These are phyloP conservation scores for Zhuliangozyma parablackwelliae DNA, from an alignment of 1,139 yeast species.

Conservation along the genomic window DNA sequence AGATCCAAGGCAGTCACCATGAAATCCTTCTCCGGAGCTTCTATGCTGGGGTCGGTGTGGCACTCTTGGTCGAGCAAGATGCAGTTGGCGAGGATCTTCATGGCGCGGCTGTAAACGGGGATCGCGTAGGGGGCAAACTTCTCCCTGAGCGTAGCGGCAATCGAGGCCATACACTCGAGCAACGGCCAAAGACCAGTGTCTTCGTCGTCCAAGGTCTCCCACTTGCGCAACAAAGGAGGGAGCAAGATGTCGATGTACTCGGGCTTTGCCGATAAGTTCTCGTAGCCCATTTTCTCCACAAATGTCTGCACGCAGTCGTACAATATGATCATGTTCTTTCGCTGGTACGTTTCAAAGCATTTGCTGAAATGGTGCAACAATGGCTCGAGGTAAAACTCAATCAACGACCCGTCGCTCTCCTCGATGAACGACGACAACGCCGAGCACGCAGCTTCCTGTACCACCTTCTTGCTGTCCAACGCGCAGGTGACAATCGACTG, in stretches of 20 bases:
- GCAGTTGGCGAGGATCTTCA: constrained; percentile 63
- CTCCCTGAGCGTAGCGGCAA: constrained; percentile 84
- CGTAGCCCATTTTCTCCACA: constrained; percentile 69
- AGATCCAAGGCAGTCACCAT: constrained; percentile 85
- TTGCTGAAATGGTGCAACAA: constrained; percentile 64
- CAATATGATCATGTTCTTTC: constrained; percentile 72
- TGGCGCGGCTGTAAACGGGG: constrained; percentile 80
- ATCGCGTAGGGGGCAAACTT: constrained; percentile 85
- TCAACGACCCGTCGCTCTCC: constrained; percentile 61
- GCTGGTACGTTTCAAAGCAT: constrained; percentile 76
- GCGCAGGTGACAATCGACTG: constrained; percentile 72
- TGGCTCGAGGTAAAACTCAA: constrained; percentile 46
- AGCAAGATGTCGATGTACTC: constrained; percentile 58
- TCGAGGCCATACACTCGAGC: constrained; percentile 86
- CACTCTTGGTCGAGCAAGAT: constrained; percentile 65
- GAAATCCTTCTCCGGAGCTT: constrained; percentile 86
- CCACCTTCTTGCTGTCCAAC: constrained; percentile 81
- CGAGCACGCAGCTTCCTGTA: constrained; percentile 90
- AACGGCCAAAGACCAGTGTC: constrained; percentile 89
- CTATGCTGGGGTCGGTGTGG: constrained; percentile 61
- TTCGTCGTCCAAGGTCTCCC: constrained; percentile 70
- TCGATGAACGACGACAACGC: constrained; percentile 83
- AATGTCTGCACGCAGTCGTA: constrained; percentile 93
- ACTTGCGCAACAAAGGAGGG: constrained; percentile 77
- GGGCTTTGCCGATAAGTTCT: constrained; percentile 48